Conservation (phyloP, 1,284 basidiomycete genomes). For the Calocybe gambosa region DNA sequence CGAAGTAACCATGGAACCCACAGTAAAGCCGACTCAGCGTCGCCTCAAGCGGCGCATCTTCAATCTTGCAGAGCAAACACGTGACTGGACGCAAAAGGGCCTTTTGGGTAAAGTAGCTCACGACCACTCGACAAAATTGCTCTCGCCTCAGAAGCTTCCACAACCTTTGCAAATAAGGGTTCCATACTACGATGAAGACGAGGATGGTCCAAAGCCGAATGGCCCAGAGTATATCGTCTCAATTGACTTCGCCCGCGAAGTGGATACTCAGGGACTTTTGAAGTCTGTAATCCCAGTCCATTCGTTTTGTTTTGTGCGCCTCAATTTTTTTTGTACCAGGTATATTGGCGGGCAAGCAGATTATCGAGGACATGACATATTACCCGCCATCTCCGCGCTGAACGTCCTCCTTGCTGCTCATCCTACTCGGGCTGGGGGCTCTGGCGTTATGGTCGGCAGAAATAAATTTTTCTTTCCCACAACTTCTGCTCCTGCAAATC, state of each 20-base stretch:
- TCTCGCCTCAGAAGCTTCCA: background rate
- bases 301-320: background rate
- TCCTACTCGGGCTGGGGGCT: conserved; percentile 50
- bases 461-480: conserved; percentile 72
- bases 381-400: conserved; percentile 64
- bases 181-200: conserved; percentile 61
- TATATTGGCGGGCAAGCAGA: conserved; percentile 55
- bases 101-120: conserved; percentile 58
- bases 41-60: conserved; percentile 66
- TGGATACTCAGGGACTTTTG: conserved; percentile 52
- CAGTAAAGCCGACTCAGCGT: conserved; percentile 38
- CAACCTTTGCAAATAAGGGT: conserved; percentile 41
- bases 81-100: conserved; percentile 48
- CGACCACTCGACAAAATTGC: conserved; percentile 51
- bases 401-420: conserved; percentile 64
- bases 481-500: conserved; percentile 33
- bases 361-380: conserved; percentile 56
- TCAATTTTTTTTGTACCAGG: background rate
- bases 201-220: conserved; percentile 36
- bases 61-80: conserved; percentile 58
- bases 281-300: conserved; percentile 33
- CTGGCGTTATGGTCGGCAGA: conserved; percentile 66
- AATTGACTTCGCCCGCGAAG: conserved; percentile 49
- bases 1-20: conserved; percentile 56
- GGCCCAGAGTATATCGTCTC: conserved; percentile 58